Evolutionary conservation across 352 stramenopile species (phyloP).

Genomic region (Thalassiosira allenii): DNA sequence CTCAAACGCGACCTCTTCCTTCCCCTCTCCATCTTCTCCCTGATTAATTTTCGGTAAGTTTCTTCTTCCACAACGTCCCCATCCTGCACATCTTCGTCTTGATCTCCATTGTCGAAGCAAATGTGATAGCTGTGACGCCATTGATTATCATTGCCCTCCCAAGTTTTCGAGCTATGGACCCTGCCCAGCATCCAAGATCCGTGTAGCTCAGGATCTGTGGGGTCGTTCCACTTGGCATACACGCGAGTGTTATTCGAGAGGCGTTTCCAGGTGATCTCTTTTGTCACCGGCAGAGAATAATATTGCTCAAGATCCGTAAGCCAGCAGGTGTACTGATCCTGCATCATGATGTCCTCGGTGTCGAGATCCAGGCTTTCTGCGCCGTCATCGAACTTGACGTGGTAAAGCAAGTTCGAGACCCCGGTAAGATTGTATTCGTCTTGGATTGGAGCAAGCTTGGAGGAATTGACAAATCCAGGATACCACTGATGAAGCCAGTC

Average conservation of each 20-base stretch:
- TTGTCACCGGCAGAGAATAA: conserved; percentile 32
- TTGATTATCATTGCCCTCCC: background rate
- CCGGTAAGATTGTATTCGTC: conserved; percentile 18
- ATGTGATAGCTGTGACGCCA: conserved; percentile 42
- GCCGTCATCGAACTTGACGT: conserved; percentile 61
- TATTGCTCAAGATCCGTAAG: conserved; percentile 50
- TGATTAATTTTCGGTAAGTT: conserved; percentile 30
- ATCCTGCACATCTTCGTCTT: conserved; percentile 46
- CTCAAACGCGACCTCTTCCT: conserved; percentile 27
- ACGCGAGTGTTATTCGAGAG: conserved; percentile 37
- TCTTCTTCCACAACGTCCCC: conserved; percentile 36
- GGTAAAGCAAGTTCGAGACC: conserved; percentile 44
- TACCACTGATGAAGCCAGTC: too few relatives aligned
- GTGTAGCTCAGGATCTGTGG: conserved; percentile 49
- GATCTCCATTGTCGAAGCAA: conserved; percentile 52
- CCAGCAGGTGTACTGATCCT: conserved; percentile 51
- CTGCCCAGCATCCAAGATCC: conserved; percentile 47
- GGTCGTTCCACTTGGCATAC: conserved; percentile 55
- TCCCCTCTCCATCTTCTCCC: conserved; percentile 43
- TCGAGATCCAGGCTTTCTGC: conserved; percentile 37
- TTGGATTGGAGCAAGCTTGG: conserved; percentile 33
- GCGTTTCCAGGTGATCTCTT: conserved; percentile 12
- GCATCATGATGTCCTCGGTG: conserved; percentile 61
- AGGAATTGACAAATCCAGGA: conserved; percentile 48
- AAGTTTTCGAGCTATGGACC: conserved; percentile 32